A percentile compares a stretch with the other conserved stretches of the same genome.
Conservation (phyloP, 805 yeast genomes). For the Candida schatavii region DNA sequence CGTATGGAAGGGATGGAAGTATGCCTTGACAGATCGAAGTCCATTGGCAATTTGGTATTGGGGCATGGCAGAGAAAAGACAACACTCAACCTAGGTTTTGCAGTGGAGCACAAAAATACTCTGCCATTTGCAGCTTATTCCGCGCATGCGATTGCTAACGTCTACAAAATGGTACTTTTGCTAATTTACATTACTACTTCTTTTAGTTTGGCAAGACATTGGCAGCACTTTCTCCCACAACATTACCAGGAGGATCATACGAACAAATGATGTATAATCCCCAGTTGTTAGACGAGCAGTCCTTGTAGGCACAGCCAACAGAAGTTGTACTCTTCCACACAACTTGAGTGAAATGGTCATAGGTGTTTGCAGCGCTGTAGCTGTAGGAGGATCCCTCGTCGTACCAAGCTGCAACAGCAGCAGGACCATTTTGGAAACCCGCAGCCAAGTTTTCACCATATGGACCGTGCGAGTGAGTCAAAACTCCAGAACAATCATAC, state of each 20-base stretch:
- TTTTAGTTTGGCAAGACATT: conserved; percentile 21
- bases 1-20: conserved; percentile 28
- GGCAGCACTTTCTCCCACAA: conserved; percentile 24
- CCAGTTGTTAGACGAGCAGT: conserved; percentile 30
- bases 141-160: too few species aligned
- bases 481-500: conserved; percentile 36
- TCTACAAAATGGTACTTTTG: too few species aligned
- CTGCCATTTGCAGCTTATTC: not conserved
- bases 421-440: conserved; percentile 26
- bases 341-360: conserved; percentile 31
- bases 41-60: conserved; percentile 22
- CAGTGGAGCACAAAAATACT: not conserved
- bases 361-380: conserved; percentile 22
- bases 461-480: conserved; percentile 35
- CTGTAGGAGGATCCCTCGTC: conserved; percentile 28
- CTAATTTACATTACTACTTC: too few species aligned
- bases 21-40: conserved; percentile 35
- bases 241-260: conserved; percentile 35
- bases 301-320: conserved; percentile 32
- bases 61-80: too few species aligned
- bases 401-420: conserved; percentile 36
- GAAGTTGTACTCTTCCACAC: conserved; percentile 28
- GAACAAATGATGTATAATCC: conserved; percentile 31
- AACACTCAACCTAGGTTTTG: too few species aligned
- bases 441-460: conserved; percentile 40